Evolutionary conservation across 2,329 filamentous ascomycete genomes (phyloP), one percentile per base, ranked within the genome.

Genomic region (Xylaria multiplex): DNA sequence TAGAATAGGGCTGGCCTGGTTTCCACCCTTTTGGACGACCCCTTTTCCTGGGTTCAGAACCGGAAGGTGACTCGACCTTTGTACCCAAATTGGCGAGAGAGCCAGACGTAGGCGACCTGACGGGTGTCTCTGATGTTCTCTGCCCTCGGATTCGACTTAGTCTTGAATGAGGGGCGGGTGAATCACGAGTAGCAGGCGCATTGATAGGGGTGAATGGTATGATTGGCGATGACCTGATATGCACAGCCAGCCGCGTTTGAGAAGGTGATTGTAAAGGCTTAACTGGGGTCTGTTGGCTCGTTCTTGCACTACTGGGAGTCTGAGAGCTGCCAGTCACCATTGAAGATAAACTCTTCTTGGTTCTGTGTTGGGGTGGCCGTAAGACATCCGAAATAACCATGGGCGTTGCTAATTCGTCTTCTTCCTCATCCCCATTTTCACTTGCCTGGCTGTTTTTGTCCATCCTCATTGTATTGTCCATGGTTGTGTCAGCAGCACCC

Each of bases 1-100:
- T 61, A 6, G 66, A 53, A 65, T 78, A 79, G 1, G 75, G 71
- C 70, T 74, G 77, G 48, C 77, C 78, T 1, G 74, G 73, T 56
- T 75, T 79, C 79, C 79, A 85, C 27, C 84, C 84, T 59, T 83
- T 82, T 4, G 85, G 85, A 6, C 85, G 79, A 7, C 85, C 85
- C 43, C 80, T 77, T 61, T 79, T 79, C 63, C 66, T 75, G 1
- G 67, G 68, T 40, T 68, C 72, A n/a, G 62, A 67, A 53, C 54
- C 70, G 37, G 37, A 40, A 40, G 59, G 56, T 50, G 42, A 66
- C 64, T 62, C 65, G 57, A 14, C 40, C 35, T 49, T 68, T 42
- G 58, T 50, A 19, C 64, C 66, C 13, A 48, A 24, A 9, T 49
- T 58, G 24, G 62, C 53, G 24, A 64, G 43, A 50, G 63, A 27